Base-by-base conservation (phyloP, 1,284 basidiomycete species). In the Rhodotorula sp. region DNA sequence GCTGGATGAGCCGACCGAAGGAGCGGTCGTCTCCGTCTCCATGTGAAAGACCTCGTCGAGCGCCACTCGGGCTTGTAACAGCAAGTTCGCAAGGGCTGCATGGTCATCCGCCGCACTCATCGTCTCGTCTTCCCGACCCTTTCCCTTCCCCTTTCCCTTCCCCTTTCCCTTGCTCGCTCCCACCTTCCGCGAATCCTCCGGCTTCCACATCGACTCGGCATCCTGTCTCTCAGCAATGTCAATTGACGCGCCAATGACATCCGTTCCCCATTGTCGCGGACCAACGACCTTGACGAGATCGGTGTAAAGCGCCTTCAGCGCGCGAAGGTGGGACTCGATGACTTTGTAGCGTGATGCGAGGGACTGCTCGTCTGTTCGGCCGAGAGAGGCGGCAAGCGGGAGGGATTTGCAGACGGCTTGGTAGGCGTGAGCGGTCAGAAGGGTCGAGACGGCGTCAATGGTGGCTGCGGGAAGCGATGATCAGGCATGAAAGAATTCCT, bases 281-380 rank as follows among this genome's bases (percentile, higher is more conserved):
- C 70, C 73, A 30, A 72, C 67, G 13, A 69, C 59, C 15, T 46
- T 49, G 47, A 72, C 52, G 44, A 74, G 65, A n/a, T 75, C 76
- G 54, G 62, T n/a, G 67, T 64, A 76, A 30, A 77, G 63, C 29
- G 67, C 52, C 51, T 71, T 74, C 49, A 77, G 62, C 4, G 70
- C 68, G 4, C 76, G 70, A 6, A 77, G 62, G 47, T 68, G 58
- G 32, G 61, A 47, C 30, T 72, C 71, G 64, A 70, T n/a, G 30
- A 62, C 44, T 34, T 67, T 67, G 44, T 59, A 32, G 9, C 24
- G 15, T 0, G 36, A 17, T 19, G 36, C 8, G 4, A 0, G 54
- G 11, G 0, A 32, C 10, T 24, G 29, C 8, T 22, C 34, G 32
- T 24, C 32, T 39, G 27, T 24, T 15, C 36, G 10, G n/a, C 10